These are phyloP conservation scores for Fusarium sp. DNA, from an alignment of 2,329 filamentous ascomycete genomes.

Conservation along the genomic window DNA sequence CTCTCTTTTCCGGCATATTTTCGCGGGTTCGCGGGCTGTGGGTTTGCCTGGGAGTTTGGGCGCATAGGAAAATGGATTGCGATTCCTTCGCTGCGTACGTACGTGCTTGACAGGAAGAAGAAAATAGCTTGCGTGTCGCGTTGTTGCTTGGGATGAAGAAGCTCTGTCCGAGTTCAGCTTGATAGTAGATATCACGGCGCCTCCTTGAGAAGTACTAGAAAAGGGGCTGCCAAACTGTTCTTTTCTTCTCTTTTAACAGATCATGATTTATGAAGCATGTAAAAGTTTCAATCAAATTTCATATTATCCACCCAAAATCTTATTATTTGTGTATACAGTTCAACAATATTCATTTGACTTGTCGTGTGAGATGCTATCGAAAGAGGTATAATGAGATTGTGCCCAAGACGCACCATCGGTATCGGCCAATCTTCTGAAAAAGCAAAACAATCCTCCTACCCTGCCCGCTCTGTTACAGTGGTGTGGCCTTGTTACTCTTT, in stretches of 20 bases:
- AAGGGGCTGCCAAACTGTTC: conserved; percentile 19
- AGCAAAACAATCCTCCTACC: conserved; percentile 25
- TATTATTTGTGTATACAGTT: neutral
- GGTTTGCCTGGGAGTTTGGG: conserved; percentile 46
- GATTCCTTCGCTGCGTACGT: conserved; percentile 27
- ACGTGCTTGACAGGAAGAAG: conserved; percentile 12
- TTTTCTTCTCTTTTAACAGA: conserved; percentile 30
- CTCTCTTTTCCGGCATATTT: conserved; percentile 38
- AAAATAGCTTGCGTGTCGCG: conserved; percentile 18
- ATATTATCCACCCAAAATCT: neutral
- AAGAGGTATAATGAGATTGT: conserved; percentile 43
- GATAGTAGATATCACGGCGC: conserved; percentile 37
- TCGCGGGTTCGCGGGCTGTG: conserved; percentile 35
- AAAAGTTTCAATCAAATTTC: conserved; percentile 21
- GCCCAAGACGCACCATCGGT: conserved; percentile 35
- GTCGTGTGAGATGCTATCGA: conserved; percentile 36
- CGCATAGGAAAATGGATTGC: conserved; percentile 40
- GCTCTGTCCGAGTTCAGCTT: conserved; percentile 28
- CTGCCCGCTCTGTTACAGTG: conserved; percentile 5
- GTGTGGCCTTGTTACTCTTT: conserved; percentile 20
- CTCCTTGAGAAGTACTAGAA: conserved; percentile 16
- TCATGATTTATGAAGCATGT: conserved; percentile 40
- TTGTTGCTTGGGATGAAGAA: conserved; percentile 33
- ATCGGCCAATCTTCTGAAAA: conserved; percentile 17
- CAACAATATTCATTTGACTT: conserved; percentile 27